Conservation (phyloP, 1,284 basidiomycete genomes). For the Tylopilus sp. region DNA sequence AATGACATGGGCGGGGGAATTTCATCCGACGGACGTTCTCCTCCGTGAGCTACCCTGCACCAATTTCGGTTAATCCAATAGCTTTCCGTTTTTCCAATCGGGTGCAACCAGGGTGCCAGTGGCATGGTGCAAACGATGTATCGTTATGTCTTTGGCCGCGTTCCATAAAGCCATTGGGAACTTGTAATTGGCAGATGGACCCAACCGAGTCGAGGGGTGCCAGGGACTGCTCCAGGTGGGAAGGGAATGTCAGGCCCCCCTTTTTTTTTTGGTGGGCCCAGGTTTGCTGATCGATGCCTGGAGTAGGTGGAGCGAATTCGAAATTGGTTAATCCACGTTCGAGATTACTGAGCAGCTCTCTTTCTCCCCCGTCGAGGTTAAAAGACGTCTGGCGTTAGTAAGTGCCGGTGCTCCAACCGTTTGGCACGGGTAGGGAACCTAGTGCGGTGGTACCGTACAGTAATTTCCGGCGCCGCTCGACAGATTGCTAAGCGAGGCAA, state of each 20-base stretch:
- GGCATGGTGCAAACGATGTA: not conserved
- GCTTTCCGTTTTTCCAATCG: constrained; percentile 13
- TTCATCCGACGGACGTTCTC: not conserved
- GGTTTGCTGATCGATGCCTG: not conserved
- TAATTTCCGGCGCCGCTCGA: not conserved
- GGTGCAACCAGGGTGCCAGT: too few species aligned
- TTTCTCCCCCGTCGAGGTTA: not conserved
- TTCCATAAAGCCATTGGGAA: not conserved
- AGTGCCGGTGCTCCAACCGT: too few species aligned
- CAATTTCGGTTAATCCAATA: not conserved
- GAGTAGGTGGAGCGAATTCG: not conserved
- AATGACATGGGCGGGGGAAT: not conserved
- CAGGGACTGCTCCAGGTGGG: not conserved
- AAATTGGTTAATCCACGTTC: not conserved
- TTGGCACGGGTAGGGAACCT: not conserved
- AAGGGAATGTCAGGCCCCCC: not conserved
- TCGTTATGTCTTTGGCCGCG: not conserved
- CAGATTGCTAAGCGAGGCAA: not conserved
- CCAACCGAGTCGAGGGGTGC: not conserved
- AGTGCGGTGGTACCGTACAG: not conserved
- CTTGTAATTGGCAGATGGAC: not conserved
- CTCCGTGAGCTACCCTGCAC: not conserved
- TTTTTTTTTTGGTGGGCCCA: not conserved
- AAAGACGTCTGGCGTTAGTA: not conserved
- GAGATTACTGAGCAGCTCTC: not conserved